Evolutionary conservation across 176 grass and related monocot genomes (phyloP).

Genomic region (Triticum timopheevii): DNA sequence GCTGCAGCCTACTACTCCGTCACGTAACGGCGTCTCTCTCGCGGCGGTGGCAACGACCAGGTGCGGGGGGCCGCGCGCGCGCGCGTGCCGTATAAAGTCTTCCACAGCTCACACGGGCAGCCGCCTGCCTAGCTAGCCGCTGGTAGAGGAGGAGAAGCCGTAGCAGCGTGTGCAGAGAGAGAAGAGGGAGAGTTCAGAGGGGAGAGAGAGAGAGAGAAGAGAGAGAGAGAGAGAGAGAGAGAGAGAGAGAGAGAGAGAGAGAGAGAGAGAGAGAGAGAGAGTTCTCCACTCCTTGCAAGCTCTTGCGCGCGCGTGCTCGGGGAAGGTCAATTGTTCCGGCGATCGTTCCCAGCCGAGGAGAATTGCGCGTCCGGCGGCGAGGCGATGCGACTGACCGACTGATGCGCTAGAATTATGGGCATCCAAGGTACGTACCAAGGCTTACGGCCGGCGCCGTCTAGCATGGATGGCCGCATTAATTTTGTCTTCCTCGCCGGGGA

Average conservation of each 20-base stretch:
- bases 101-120: not conserved
- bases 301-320: not conserved
- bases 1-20: not conserved
- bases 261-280: not conserved
- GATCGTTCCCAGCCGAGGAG: not conserved
- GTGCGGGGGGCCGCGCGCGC: not conserved
- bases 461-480: too few relatives aligned
- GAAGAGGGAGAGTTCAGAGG: too few relatives aligned
- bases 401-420: slow-evolving; percentile 47
- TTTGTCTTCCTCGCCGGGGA: not conserved
- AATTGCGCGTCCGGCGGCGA: not conserved
- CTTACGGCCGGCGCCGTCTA: not conserved
- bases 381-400: not conserved
- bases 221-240: too few relatives aligned
- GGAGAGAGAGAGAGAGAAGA: not conserved
- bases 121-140: not conserved
- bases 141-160: not conserved
- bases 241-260: not conserved
- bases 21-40: not conserved
- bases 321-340: not conserved
- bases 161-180: not conserved
- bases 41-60: not conserved
- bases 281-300: not conserved
- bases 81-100: slow-evolving; percentile 45
- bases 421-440: slow-evolving; percentile 55